Percentiles rank a stretch among this genome's conserved stretches.
Evolutionary conservation across 2,329 filamentous ascomycete species (phyloP).

Genomic region (Zymoseptoria tritici): DNA sequence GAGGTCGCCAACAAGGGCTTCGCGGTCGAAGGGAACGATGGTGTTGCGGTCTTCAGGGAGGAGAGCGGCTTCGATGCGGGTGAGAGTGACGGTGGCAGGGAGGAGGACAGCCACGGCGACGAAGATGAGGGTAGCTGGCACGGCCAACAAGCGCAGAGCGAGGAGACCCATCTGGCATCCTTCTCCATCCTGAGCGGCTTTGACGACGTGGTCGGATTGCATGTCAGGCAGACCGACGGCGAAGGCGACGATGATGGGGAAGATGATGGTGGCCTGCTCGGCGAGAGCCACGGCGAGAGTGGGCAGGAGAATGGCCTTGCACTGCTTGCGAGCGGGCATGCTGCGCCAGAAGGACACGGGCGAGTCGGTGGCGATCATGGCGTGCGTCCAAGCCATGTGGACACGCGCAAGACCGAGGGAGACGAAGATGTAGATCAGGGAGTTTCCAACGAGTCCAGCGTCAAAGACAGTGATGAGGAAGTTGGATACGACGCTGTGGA

Average conservation of each 20-base stretch:
- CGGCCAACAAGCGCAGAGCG: conserved; percentile 37
- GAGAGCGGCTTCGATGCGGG: conserved; percentile 80
- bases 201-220: conserved; percentile 20
- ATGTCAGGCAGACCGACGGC: conserved; percentile 39
- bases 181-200: conserved; percentile 18
- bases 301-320: conserved; percentile 62
- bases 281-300: conserved; percentile 56
- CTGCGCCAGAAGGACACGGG: conserved; percentile 58
- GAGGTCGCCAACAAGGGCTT: conserved; percentile 60
- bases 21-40: conserved; percentile 84
- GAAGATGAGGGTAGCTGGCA: conserved; percentile 35
- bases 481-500: conserved; percentile 23
- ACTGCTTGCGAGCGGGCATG: conserved; percentile 58
- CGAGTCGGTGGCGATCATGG: conserved; percentile 67
- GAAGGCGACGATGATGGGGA: conserved; percentile 45
- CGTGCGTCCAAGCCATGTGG: conserved; percentile 74
- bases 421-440: conserved; percentile 49
- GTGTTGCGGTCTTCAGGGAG: conserved; percentile 74
- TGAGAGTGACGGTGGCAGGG: conserved; percentile 67
- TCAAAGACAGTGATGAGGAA: conserved; percentile 33
- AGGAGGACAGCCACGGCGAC: conserved; percentile 64
- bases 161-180: conserved; percentile 23
- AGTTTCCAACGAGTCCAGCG: conserved; percentile 37
- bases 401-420: conserved; percentile 59
- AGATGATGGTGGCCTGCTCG: conserved; percentile 41